A percentile compares a stretch with the other conserved stretches of the same genome.
These are phyloP conservation scores for Boletus bicolor DNA, from an alignment of 768 basidiomycete genomes.

Conservation along the genomic window DNA sequence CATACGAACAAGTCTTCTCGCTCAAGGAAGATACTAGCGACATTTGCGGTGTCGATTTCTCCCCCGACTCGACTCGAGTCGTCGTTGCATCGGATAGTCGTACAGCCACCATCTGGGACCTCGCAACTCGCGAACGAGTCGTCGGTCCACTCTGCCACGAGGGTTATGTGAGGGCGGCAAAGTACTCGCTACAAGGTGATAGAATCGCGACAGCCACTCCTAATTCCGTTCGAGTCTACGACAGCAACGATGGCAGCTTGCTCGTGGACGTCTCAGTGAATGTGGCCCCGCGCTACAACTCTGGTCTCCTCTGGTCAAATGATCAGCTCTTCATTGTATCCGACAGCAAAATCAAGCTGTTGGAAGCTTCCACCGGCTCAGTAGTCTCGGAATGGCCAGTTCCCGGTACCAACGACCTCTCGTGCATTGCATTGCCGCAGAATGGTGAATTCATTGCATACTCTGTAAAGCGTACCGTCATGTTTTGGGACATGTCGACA, in stretches of 20 bases:
- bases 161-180: background rate
- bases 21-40: background rate
- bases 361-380: background rate
- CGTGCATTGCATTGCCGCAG: background rate
- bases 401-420: background rate
- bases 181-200: constrained; percentile 1
- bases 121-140: background rate
- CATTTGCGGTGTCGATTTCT: constrained; percentile 3
- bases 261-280: background rate
- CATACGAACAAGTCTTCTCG: background rate
- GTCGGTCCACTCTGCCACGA: background rate
- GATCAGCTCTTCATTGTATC: background rate
- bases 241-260: background rate
- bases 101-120: background rate
- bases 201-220: background rate
- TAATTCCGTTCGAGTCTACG: background rate
- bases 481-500: constrained; percentile 1
- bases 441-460: constrained; percentile 2
- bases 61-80: background rate
- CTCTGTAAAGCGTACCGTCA: background rate
- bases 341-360: background rate
- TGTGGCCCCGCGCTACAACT: background rate
- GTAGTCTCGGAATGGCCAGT: background rate
- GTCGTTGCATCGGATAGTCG: background rate
- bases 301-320: constrained; percentile 3